phyloP scores from a whole-genome alignment of 805 yeast species.

The Saturnispora galanensis region DNA sequence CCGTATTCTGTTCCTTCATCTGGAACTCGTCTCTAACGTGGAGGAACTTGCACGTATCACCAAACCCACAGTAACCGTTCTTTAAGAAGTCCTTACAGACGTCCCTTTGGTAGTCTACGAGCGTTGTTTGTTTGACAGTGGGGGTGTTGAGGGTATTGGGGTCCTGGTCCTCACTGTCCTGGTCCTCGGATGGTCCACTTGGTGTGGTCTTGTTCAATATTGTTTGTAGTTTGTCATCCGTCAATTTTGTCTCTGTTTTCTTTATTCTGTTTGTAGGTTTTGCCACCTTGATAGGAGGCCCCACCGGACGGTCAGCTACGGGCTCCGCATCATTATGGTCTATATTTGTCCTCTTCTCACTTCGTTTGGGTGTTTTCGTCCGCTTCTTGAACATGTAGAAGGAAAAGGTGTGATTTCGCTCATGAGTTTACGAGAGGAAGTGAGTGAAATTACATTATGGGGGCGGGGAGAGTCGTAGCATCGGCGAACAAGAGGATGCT shows the following conservation, averaged over 20 bases:
- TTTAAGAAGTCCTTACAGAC: conserved; percentile 85
- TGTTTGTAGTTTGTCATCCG: neutral
- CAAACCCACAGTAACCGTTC: conserved; percentile 95
- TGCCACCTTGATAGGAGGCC: neutral
- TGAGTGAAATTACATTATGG: neutral
- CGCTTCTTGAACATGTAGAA: conserved; percentile 32
- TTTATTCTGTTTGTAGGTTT: neutral
- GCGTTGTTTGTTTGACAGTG: conserved; percentile 47
- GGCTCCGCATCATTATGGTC: no score
- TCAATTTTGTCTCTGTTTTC: neutral
- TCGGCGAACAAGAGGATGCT: no score
- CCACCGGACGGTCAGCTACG: no score
- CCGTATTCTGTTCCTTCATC: conserved; percentile 23
- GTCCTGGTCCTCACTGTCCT: neutral
- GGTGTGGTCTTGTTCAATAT: neutral
- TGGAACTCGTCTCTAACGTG: conserved; percentile 85
- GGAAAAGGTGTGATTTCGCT: neutral
- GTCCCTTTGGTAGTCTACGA: conserved; percentile 84
- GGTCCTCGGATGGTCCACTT: neutral
- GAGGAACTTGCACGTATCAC: conserved; percentile 91
- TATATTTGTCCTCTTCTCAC: neutral
- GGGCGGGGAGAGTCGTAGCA: neutral
- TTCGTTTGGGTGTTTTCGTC: conserved; percentile 12
- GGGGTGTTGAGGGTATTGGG: neutral
- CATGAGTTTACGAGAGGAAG: neutral